phyloP scores from a whole-genome alignment of 108 stramenopile genomes.

The Fistulifera pelliculosa region DNA sequence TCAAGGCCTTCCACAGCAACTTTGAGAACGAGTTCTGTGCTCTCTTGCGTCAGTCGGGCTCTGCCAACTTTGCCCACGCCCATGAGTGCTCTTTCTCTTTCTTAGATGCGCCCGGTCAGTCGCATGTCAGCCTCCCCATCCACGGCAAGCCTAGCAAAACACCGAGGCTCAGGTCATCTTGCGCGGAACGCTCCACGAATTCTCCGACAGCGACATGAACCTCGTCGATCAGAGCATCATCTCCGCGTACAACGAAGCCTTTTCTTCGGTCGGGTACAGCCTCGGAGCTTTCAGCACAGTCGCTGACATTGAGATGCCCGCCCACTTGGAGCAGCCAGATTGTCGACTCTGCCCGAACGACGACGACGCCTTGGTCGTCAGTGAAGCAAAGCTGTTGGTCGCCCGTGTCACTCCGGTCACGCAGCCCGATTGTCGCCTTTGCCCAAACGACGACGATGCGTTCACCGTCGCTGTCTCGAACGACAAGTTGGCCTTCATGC shows the following conservation, averaged over 20 bases:
- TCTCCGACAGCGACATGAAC: background rate
- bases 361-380: background rate
- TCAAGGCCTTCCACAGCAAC: background rate
- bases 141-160: background rate
- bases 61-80: background rate
- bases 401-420: too few relatives aligned
- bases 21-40: conserved; percentile 1
- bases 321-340: background rate
- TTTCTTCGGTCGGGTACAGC: background rate
- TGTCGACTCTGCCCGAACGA: background rate
- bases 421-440: too few relatives aligned
- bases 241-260: conserved; percentile 1
- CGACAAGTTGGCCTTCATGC: background rate
- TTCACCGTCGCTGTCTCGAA: background rate
- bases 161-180: background rate
- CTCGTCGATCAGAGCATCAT: background rate
- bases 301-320: background rate
- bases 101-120: background rate
- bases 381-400: too few relatives aligned
- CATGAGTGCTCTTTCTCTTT: conserved; percentile 5
- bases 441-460: background rate
- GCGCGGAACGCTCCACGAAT: background rate
- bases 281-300: background rate
- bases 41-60: background rate
- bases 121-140: too few relatives aligned